Evolutionary conservation across 2,329 filamentous ascomycete species (phyloP).

Genomic region (Ilyonectria destructans): DNA sequence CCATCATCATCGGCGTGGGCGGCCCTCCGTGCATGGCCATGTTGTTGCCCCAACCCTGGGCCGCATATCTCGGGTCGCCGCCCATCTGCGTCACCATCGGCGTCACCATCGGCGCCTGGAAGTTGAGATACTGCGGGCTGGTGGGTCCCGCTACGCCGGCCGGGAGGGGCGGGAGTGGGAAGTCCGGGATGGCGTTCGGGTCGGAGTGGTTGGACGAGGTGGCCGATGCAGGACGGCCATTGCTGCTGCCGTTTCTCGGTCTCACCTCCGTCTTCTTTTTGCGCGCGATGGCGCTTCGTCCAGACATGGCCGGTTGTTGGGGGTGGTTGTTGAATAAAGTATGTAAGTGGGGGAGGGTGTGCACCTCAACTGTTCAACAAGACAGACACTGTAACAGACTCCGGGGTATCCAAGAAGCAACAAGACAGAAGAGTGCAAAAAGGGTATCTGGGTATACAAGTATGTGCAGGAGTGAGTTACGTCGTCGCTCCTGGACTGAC

Average conservation of each 20-base stretch:
- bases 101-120: constrained; percentile 18
- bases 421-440: constrained; percentile 3
- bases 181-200: constrained; percentile 52
- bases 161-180: constrained; percentile 52
- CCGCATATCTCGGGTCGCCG: constrained; percentile 27
- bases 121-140: constrained; percentile 61
- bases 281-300: constrained; percentile 71
- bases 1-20: constrained; percentile 36
- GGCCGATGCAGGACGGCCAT: constrained; percentile 55
- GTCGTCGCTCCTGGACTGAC: neutral
- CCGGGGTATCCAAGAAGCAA: constrained; percentile 24
- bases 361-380: neutral
- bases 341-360: neutral
- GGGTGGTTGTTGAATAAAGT: neutral
- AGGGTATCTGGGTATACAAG: constrained; percentile 2
- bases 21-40: constrained; percentile 23
- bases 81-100: constrained; percentile 25
- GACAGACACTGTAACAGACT: neutral
- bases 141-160: constrained; percentile 58
- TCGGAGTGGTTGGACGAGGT: constrained; percentile 60
- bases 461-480: neutral
- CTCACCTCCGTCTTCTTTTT: constrained; percentile 71
- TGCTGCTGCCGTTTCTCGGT: constrained; percentile 46
- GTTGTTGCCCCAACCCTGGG: constrained; percentile 19
- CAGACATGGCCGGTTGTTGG: constrained; percentile 63